Percentiles rank a stretch among this genome's conserved stretches.
phyloP scores from a whole-genome alignment of 495 filamentous ascomycete species.

The Cudoniella acicularis region DNA sequence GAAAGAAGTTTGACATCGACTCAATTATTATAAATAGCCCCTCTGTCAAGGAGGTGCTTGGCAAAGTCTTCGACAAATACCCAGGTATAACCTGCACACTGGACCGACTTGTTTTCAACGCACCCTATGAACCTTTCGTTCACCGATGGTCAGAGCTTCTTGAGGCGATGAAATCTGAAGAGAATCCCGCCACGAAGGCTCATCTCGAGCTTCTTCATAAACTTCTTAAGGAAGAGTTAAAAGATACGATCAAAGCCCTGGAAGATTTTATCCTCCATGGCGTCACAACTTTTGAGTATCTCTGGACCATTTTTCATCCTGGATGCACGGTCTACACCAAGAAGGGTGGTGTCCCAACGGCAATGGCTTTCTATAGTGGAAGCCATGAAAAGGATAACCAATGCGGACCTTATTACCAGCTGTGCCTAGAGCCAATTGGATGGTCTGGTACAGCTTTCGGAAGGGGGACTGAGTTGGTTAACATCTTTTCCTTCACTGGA shows the following conservation, averaged over 20 bases:
- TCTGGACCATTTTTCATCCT: constrained; percentile 89
- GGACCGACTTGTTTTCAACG: constrained; percentile 53
- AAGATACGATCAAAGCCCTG: constrained; percentile 69
- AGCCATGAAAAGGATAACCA: constrained; percentile 49
- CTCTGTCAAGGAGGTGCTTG: constrained; percentile 52
- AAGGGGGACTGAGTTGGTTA: constrained; percentile 54
- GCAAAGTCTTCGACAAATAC: constrained; percentile 55
- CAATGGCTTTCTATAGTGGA: constrained; percentile 54
- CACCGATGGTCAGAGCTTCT: constrained; percentile 60
- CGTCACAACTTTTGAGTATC: constrained; percentile 80
- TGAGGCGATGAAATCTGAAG: constrained; percentile 40
- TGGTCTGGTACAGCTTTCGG: constrained; percentile 57
- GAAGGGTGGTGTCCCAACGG: constrained; percentile 59
- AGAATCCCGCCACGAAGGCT: constrained; percentile 42
- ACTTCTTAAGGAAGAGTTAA: constrained; percentile 58
- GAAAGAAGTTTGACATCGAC: constrained; percentile 54
- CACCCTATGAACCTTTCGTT: constrained; percentile 60
- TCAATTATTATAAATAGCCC: constrained; percentile 64
- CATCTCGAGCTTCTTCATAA: constrained; percentile 56
- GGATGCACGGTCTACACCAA: constrained; percentile 75
- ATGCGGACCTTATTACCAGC: constrained; percentile 52
- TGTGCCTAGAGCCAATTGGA: constrained; percentile 44
- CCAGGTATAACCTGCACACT: constrained; percentile 61
- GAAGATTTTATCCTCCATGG: constrained; percentile 76
- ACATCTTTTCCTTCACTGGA: constrained; percentile 75